Evolutionary conservation across 345 rosid species (phyloP).

Genomic region (Ceriops zippeliana): DNA sequence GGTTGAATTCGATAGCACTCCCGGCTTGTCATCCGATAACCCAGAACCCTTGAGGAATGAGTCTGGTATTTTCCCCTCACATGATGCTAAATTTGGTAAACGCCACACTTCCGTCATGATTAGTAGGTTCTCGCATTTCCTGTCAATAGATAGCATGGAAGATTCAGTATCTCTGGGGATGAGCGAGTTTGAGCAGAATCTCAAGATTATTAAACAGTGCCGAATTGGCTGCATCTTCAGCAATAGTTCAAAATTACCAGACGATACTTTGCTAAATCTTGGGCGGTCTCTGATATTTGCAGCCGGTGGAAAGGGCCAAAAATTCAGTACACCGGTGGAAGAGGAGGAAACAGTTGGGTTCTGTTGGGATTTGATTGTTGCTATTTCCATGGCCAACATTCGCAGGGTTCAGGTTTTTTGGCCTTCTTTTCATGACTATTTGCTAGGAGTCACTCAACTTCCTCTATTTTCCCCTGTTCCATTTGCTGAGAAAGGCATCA

Average conservation of each 20-base stretch:
- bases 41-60: constrained; percentile 34
- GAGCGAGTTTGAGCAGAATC: constrained; percentile 83
- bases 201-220: constrained; percentile 80
- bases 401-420: constrained; percentile 56
- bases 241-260: constrained; percentile 49
- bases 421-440: constrained; percentile 66
- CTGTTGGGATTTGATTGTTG: constrained; percentile 72
- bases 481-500: constrained; percentile 66
- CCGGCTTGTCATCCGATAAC: constrained; percentile 27
- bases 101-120: constrained; percentile 39
- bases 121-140: constrained; percentile 64
- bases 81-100: constrained; percentile 40
- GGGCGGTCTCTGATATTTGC: constrained; percentile 82
- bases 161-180: constrained; percentile 71
- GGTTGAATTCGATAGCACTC: constrained; percentile 46
- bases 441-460: constrained; percentile 60
- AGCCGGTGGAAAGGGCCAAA: constrained; percentile 92
- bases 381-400: constrained; percentile 47
- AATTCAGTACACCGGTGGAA: constrained; percentile 79
- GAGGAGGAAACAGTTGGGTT: constrained; percentile 85
- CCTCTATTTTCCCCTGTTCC: constrained; percentile 82
- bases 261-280: constrained; percentile 53
- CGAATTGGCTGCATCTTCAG: constrained; percentile 69
- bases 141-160: constrained; percentile 70
- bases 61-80: constrained; percentile 32